Percentiles rank a stretch among this genome's conserved stretches.
Conservation (phyloP, 352 stramenopile species). For the Elongisporangium prolatum region DNA sequence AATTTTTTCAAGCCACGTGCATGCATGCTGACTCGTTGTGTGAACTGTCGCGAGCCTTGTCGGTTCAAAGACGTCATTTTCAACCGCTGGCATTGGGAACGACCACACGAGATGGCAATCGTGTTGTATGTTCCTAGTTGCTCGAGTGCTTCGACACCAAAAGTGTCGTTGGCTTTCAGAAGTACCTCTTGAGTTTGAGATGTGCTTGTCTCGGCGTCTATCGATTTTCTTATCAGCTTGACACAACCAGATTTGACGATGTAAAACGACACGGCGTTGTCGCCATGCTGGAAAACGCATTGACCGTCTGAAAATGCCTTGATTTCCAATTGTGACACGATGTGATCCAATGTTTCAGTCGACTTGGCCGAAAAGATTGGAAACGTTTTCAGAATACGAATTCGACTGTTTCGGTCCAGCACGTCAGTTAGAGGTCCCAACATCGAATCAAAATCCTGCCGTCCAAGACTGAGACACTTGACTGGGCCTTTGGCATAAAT, state of each 20-base stretch:
- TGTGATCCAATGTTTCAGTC: constrained; percentile 56
- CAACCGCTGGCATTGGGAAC: constrained; percentile 59
- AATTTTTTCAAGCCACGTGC: constrained; percentile 40
- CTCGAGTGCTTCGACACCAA: constrained; percentile 58
- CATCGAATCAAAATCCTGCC: constrained; percentile 76
- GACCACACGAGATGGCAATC: constrained; percentile 54
- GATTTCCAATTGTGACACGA: constrained; percentile 75
- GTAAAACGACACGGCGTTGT: constrained; percentile 57
- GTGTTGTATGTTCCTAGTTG: constrained; percentile 44
- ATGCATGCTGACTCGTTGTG: constrained; percentile 52
- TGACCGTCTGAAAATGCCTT: constrained; percentile 67
- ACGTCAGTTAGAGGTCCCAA: constrained; percentile 68
- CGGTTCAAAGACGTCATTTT: constrained; percentile 49
- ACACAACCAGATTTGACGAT: constrained; percentile 77
- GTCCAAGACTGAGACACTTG: constrained; percentile 65
- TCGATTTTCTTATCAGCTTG: constrained; percentile 54
- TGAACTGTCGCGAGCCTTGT: constrained; percentile 53
- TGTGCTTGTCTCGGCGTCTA: constrained; percentile 23
- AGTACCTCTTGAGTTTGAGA: constrained; percentile 35
- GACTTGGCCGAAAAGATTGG: constrained; percentile 49
- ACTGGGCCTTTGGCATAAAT: constrained; percentile 56
- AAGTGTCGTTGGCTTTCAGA: constrained; percentile 74
- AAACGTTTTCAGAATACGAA: constrained; percentile 59
- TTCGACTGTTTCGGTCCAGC: constrained; percentile 66
- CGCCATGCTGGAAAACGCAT: constrained; percentile 51